Conservation (phyloP, 2,329 filamentous ascomycete species). For the Fusarium sp. region DNA sequence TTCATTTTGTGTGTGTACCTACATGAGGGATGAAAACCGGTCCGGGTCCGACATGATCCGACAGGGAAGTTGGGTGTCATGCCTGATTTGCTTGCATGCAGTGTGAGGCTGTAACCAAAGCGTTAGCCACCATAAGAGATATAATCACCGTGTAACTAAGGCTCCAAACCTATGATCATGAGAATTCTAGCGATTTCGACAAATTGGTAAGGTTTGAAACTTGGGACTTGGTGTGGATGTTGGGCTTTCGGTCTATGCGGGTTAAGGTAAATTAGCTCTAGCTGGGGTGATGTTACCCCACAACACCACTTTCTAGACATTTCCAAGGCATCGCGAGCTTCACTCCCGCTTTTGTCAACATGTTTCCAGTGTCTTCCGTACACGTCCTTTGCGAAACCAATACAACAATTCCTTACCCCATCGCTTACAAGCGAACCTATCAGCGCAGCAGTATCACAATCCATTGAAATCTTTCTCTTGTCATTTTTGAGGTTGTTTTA, state of each 20-base stretch:
- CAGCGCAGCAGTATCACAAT: not conserved
- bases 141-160: not conserved
- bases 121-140: not conserved
- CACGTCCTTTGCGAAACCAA: constrained; percentile 6
- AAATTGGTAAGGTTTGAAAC: not conserved
- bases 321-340: constrained; percentile 47
- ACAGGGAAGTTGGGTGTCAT: constrained; percentile 25
- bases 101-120: constrained; percentile 25
- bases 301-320: constrained; percentile 44
- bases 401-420: constrained; percentile 19
- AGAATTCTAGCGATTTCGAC: constrained; percentile 37
- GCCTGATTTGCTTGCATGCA: constrained; percentile 19
- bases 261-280: constrained; percentile 23
- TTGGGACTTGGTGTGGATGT: not conserved
- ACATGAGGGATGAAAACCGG: constrained; percentile 20
- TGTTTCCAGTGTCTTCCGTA: constrained; percentile 5
- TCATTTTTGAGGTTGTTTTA: constrained; percentile 29
- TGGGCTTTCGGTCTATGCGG: constrained; percentile 1
- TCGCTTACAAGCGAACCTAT: constrained; percentile 46
- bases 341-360: constrained; percentile 11
- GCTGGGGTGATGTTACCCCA: constrained; percentile 40
- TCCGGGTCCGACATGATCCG: constrained; percentile 45
- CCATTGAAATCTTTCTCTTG: constrained; percentile 4
- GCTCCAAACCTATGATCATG: not conserved
- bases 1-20: not conserved